Evolutionary conservation across 257 asterid species (phyloP), one percentile per base, ranked within the genome.

Genomic region (Scutellaria baicalensis): DNA sequence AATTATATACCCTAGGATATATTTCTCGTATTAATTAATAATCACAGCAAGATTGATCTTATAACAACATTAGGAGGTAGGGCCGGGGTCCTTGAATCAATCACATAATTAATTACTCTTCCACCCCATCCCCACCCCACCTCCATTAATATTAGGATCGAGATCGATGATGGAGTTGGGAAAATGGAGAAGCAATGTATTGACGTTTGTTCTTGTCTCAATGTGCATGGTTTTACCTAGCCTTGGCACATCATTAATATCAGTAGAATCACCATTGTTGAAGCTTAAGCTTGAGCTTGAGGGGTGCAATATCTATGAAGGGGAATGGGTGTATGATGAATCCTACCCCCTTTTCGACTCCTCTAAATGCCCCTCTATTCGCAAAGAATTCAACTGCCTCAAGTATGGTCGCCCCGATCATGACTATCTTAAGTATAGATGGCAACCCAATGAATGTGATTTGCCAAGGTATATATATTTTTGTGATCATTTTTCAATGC

Each of bases 281-380:
- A 38, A 21, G 0, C 6, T 5, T 8, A 6, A 12, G 14, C 20
- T 7, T 20, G 67, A 59, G 77, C 60, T 8, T n/a, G 27, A 43
- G n/a, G 71, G 61, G 8, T 84, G 91, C 82, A 80, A 83, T 50
- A 17, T 74, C 5, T 89, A 80, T 23, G 80, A 83, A 64, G 96
- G 96, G 8, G 59, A 78, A 13, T 90, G 95, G 96, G 79, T 84
- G 8, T 57, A 68, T 12, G 96, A 88, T 14, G 72, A 81, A 5
- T 73, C 95, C 0, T 90, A 83, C 77, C 95, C 96, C 12, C 80
- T 88, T 13, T 84, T 77, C 70, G 71, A 84, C 73, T 84, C 95
- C 0, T 56, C 67, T 0, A 59, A 64, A 18, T 90, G 96, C 51
- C 81, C 88, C 2, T 73, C 71, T 6, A 78, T 90, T 38, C 84